These are phyloP conservation scores for Fragaria ananassa DNA, from an alignment of 306 rosid genomes.

Conservation along the genomic window DNA sequence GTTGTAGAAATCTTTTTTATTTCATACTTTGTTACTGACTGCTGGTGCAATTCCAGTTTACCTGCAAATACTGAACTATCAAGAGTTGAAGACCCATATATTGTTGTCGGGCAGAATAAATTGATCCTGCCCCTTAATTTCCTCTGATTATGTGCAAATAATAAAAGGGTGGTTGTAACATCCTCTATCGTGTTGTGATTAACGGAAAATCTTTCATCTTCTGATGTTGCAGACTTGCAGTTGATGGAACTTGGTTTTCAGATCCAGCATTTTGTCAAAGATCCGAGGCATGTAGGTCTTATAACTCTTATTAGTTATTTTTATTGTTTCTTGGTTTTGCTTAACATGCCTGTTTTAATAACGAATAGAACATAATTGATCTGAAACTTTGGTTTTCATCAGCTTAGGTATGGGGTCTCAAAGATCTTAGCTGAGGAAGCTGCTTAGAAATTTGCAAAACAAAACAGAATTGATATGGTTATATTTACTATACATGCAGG, in stretches of 20 bases:
- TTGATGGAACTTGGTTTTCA: neutral
- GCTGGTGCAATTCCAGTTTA: too few relatives aligned
- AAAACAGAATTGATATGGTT: neutral
- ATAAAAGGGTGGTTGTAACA: slow-evolving; percentile 16
- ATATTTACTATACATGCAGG: neutral
- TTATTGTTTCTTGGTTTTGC: neutral
- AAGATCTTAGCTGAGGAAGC: slow-evolving; percentile 25
- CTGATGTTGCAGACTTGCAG: neutral
- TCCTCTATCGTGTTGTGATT: slow-evolving; percentile 7
- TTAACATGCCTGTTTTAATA: neutral
- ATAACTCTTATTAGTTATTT: neutral
- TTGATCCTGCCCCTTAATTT: slow-evolving; percentile 23
- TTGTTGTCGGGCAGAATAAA: slow-evolving; percentile 9
- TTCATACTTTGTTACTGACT: neutral
- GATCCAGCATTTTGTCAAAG: slow-evolving; percentile 8
- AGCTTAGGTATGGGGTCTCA: slow-evolving; percentile 22
- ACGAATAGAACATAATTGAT: neutral
- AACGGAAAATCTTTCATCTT: neutral
- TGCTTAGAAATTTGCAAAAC: slow-evolving; percentile 3
- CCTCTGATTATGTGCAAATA: slow-evolving; percentile 17
- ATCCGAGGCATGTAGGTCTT: neutral
- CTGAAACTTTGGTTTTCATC: neutral
- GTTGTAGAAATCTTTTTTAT: neutral
- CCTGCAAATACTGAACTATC: neutral
- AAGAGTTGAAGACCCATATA: too few relatives aligned